Base-by-base conservation (phyloP, 345 rosid species). In the Ailanthus altissimus region DNA sequence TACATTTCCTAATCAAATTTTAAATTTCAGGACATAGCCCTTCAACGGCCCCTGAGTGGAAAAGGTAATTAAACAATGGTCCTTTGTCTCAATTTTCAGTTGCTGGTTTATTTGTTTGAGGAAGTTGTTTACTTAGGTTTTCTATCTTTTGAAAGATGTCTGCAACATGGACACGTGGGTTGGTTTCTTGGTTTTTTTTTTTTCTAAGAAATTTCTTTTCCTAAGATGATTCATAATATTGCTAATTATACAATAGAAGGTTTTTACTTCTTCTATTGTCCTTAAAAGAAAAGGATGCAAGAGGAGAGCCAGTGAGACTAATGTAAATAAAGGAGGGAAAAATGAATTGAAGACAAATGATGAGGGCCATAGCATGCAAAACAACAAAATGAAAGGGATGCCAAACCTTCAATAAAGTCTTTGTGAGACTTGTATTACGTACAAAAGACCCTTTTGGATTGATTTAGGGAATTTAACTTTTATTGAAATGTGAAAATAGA, bases 1-100 rank as follows among this genome's bases (percentile, higher is more conserved):
- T 38, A 54, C 61, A 75, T 45, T 14, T 70, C 15, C 70, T 78
- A 56, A 57, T 75, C 63, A 51, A 47, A 51, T 63, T 80, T 64
- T 32, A 59, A 77, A 81, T 66, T 86, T 87, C 91, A 96, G 99
- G 93, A 80, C 84, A 81, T 72, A 91, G 93, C 83, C 85, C 85
- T 79, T 77, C 84, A 59, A 88, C 85, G 82, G 81, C 91, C 32
- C 79, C 81, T 78, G 94, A 90, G 68, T 88, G 77, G 65, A 86
- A 71, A 80, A 85, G 88, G 99, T 92, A 84, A 80, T 56, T 78
- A 70, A 42, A 74, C 58, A 56, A 28, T 45, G 62, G 26, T 68
- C 28, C 61, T 36, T 43, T 60, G 16, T 28, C 21, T 66, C 51
- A 58, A 49, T 60, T 67, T 36, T 67, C n/a, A 26, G 32, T 38